Base-by-base conservation (phyloP, 331 rosid species). In the Quercus lobata region DNA sequence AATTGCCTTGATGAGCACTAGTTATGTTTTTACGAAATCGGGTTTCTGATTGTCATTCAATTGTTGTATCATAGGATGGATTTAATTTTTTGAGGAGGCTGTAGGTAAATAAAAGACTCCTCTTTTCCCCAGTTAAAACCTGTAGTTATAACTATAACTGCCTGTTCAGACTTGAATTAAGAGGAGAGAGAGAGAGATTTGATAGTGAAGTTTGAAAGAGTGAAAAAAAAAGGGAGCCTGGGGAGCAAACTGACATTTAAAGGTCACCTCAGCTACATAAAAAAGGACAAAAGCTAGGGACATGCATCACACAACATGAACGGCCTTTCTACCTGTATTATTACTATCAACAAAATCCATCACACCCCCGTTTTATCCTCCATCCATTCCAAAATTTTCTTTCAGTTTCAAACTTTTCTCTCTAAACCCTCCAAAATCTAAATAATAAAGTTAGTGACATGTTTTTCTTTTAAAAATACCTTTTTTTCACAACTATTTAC, bases 241-340 rank as follows among this genome's bases (percentile, higher is more conserved):
- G 83, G 65, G 75, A 61, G 56, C 54, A 72, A 58, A 71, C 81
- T 86, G 87, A 77, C 88, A 69, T 69, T 71, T 77, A 74, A 19
- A 82, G 78, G 88, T 88, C 89, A 84, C 82, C 83, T 88, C 86
- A 86, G 73, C 83, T 77, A 82, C 87, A 80, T 80, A 69, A 78
- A 76, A 70, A 44, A 37, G 66, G 82, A 60, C 74, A 76, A 69
- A 25, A 76, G 53, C 56, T 55, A 55, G 4, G 22, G 49, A 32
- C 62, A 8, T 79, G 71, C 73, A 78, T 53, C 46, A 75, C 57
- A 58, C 25, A 73, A 35, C 24, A 75, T 62, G 57, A 75, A 57
- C 58, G 27, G 68, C 65, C 79, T 57, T 25, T 69, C 65, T 37
- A 62, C 69, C 76, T 29, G 34, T 18, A 30, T 66, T 9, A 55